phyloP scores from a whole-genome alignment of 768 basidiomycete species.

The Dacryopinax spathularia region DNA sequence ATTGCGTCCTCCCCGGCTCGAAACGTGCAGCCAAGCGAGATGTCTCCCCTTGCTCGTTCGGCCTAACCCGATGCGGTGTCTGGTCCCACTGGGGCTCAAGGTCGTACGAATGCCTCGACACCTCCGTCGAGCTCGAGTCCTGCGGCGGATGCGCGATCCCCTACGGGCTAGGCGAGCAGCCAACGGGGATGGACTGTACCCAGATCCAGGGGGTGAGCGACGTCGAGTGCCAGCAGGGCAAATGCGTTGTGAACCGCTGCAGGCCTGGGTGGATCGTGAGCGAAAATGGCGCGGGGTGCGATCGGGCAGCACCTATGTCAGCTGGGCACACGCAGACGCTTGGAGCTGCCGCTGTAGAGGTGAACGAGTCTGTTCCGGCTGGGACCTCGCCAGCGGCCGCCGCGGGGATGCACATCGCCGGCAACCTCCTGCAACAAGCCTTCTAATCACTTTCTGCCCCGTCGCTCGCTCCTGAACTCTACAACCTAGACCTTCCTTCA shows the following conservation, averaged over 20 bases:
- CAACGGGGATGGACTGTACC: background rate
- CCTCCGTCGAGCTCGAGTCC: background rate
- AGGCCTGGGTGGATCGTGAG: background rate
- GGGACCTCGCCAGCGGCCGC: too few species aligned
- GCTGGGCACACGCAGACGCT: background rate
- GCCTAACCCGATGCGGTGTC: background rate
- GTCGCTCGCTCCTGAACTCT: too few species aligned
- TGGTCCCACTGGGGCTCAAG: background rate
- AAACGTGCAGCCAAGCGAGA: background rate
- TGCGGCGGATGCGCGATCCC: constrained; percentile 10
- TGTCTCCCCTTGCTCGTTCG: background rate
- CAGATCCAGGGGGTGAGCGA: constrained; percentile 1
- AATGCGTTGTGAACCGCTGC: background rate
- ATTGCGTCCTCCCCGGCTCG: background rate
- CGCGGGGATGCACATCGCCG: too few species aligned
- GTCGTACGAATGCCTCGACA: constrained; percentile 10
- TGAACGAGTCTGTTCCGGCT: too few species aligned
- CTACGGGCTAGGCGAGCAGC: background rate
- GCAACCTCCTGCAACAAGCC: too few species aligned
- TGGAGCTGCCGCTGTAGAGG: background rate
- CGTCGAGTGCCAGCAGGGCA: background rate
- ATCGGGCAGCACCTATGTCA: background rate
- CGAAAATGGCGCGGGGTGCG: background rate
- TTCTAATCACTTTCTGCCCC: too few species aligned
- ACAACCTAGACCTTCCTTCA: too few species aligned